Evolutionary conservation across 1,139 yeast species (phyloP), one percentile per base, ranked within the genome.

Genomic region (Sugiyamaella grinbergsii): DNA sequence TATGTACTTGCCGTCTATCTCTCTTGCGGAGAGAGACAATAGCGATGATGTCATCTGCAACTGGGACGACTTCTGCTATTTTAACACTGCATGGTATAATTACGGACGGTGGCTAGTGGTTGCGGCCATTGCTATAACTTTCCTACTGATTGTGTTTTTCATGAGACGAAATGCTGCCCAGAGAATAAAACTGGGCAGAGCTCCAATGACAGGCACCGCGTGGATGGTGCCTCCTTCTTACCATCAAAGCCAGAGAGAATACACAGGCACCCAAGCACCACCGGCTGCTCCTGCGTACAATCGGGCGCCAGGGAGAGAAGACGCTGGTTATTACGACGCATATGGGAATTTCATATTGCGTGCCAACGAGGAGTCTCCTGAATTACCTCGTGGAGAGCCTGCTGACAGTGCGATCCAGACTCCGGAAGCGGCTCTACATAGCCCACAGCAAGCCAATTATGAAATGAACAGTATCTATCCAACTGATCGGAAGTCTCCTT

Each of bases 141-240:
- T 85, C 5, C 31, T 79, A 1, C 75, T 81, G 31, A 77, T 82
- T 1, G 67, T 89, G 15, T 49, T 60, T 36, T 64, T 80, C 36
- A 75, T 82, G 36, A 62, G 70, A 43, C 45, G 62, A 33, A 53
- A 58, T 42, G 86, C 89, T 60, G 78, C 76, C 47, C 74, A 76
- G 52, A 75, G 96, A 62, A 72, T 79, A 1, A 72, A 66, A 36
- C 68, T 71, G 34, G 97, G 97, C 4, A 72, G 74, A 36, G 76
- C 75, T 28, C 96, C 97, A 0, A 73, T 89, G 3, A 76, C 82
- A 53, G 95, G 95, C 6, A 89, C 97, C 0, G 80, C 88, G 6
- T 90, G 96, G 94, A 78, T 90, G 0, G 96, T 96, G 3, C 96
- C 96, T 0, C 96, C 96, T 0, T 76, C 85, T n/a, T 89, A 90